These are phyloP conservation scores for Gardenia jasminoides DNA, from an alignment of 257 asterid genomes.

Conservation along the genomic window DNA sequence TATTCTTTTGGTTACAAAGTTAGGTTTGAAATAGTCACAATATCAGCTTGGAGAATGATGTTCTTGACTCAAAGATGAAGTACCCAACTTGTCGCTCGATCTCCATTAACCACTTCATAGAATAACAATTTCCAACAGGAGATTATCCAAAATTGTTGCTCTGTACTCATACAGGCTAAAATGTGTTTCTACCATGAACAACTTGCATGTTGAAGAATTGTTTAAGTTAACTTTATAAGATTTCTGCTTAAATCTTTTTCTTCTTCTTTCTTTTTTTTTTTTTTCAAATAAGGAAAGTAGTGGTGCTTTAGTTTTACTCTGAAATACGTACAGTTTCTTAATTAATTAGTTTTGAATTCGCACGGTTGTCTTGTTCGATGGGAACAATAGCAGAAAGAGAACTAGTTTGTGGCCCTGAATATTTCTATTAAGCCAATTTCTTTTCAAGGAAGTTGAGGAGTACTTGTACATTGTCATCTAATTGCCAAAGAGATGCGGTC, in stretches of 20 bases:
- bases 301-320: not conserved
- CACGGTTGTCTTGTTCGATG: conserved; percentile 12
- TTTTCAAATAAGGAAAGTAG: not conserved
- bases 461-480: conserved; percentile 8
- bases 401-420: not conserved
- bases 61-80: not conserved
- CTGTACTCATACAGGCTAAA: no score
- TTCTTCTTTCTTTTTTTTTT: not conserved
- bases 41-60: not conserved
- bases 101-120: not conserved
- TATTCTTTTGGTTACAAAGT: not conserved
- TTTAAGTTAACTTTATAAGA: not conserved
- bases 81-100: not conserved
- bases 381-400: conserved; percentile 9
- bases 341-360: not conserved
- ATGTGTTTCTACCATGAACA: not conserved
- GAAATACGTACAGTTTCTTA: not conserved
- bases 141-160: no score
- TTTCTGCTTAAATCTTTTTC: no score
- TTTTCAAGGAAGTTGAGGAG: not conserved
- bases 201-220: not conserved
- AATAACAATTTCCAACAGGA: no score
- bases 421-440: not conserved
- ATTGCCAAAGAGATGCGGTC: conserved; percentile 16
- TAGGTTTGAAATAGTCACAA: not conserved